Conservation (phyloP, 2,329 filamentous ascomycete species). For the Colletotrichum sp. region DNA sequence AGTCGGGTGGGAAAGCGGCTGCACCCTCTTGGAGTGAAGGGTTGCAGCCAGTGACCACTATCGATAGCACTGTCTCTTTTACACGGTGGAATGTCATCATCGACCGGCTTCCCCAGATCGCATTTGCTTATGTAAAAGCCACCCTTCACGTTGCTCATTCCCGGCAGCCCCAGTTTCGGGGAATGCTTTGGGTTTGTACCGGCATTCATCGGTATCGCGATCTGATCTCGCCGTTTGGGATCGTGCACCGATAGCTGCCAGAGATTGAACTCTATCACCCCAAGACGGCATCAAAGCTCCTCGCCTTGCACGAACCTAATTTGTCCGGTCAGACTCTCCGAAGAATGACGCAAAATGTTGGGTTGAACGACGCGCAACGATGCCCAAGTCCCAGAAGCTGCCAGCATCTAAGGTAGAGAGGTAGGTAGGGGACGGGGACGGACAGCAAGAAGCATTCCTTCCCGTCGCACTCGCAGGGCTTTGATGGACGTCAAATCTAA, state of each 20-base stretch:
- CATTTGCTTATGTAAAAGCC: neutral
- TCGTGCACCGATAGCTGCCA: neutral
- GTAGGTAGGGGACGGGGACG: neutral
- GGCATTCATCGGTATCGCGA: neutral
- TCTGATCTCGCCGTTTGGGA: neutral
- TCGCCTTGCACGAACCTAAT: neutral
- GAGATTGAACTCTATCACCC: neutral
- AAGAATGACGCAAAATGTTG: neutral
- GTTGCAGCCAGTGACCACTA: neutral
- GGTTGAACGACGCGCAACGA: neutral
- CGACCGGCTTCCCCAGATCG: constrained; percentile 9
- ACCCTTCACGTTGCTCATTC: neutral
- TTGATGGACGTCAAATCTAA: neutral
- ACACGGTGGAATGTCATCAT: constrained; percentile 9
- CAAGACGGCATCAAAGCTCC: neutral
- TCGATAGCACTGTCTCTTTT: neutral
- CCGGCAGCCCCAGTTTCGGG: neutral
- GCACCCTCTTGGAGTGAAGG: neutral
- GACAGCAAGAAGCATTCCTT: neutral
- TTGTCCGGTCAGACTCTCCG: neutral
- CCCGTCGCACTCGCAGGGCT: neutral
- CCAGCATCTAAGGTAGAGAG: neutral
- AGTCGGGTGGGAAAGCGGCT: neutral
- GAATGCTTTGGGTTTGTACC: neutral
- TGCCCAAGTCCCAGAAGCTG: neutral